Evolutionary conservation across 768 basidiomycete genomes (phyloP), one percentile per base, ranked within the genome.

Genomic region (Russula brevipes): DNA sequence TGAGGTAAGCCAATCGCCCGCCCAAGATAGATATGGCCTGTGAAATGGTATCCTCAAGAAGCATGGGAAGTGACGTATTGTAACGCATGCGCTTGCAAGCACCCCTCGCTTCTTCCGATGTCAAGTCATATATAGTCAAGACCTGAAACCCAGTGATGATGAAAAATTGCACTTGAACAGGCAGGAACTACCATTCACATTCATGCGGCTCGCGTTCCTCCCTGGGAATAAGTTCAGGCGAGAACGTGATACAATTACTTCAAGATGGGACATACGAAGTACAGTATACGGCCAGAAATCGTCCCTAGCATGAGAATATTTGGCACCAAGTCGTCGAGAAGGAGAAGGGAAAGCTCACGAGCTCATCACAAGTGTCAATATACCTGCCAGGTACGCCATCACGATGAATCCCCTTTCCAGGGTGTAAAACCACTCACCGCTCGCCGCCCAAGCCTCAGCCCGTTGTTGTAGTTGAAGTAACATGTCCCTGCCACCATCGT

Each of bases 391-490:
- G 5, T n/a, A 38, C 42, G 50, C 49, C 59, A 54, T 59, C 42
- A 51, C 45, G 63, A 56, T 41, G 54, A 67, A 60, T 41, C 33
- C 14, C 58, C 44, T 24, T 55, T 42, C 61, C 36, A 41, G 19
- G 35, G 50, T 10, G 36, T 5, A 17, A 24, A 24, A 45, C 36
- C 46, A 71, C 81, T 66, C 65, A 87, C 89, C 84, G 72, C 87
- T 85, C 11, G 88, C 86, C 5, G 88, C 85, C 91, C 94, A 95
- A 6, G 86, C 75, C 72, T 94, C 93, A 5, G 90, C 93, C 59
- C 85, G 81, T 70, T 91, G 90, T 71, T 94, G 94, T 17, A 94
- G 79, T 69, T 92, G 91, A 59, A 94, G 75, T n/a, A 97, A 77
- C 76, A 94, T 82, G 46, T 87, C 83, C 65, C 81, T 79, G 0